Evolutionary conservation across 805 yeast genomes (phyloP), one percentile per base, ranked within the genome.

Genomic region (Candida patagonica): DNA sequence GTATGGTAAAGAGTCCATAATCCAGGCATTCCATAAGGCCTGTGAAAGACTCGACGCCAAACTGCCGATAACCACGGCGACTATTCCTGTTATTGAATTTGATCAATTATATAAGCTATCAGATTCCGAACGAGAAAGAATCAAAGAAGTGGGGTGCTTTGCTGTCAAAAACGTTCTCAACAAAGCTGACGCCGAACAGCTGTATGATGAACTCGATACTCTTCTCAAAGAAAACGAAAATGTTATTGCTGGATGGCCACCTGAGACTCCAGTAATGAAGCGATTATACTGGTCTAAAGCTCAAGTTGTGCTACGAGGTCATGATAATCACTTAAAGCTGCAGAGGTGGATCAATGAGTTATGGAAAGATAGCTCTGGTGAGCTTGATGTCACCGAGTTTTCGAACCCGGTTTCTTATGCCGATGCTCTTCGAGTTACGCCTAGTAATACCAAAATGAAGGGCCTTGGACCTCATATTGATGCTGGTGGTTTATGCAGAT

Each of bases 341-440:
- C 35, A 31, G 24, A 19, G 21, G 21, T 31, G 35, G 35, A 19
- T 31, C 24, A 31, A 31, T 19, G 13, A 19, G 13, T 7, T 31
- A 25, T 31, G 35, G 35, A 20, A 15, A 15, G 35, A 31, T 19
- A 26, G 29, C 29, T 15, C 15, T 26, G 12, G 15, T 3, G 24
- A 16, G 10, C 13, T 12, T 7, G 9, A 31, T 7, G 10, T 12
- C 5, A 12, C 9, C 5, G 35, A 31, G 22, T 7, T 17, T 12
- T 8, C 22, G 7, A 15, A 31, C 6, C 61, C 64, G 26, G 51
- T 67, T 17, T 56, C 60, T 10, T 68, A 67, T 47, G 69, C 67
- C 12, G 73, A 68, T 49, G 52, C 70, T 13, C 50, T 68, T 29
- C 53, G 71, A 39, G 60, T 68, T 26, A 52, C 71, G 35, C 67